These are phyloP conservation scores for Talaromyces funiculosus DNA, from an alignment of 2,329 filamentous ascomycete species.

Conservation along the genomic window DNA sequence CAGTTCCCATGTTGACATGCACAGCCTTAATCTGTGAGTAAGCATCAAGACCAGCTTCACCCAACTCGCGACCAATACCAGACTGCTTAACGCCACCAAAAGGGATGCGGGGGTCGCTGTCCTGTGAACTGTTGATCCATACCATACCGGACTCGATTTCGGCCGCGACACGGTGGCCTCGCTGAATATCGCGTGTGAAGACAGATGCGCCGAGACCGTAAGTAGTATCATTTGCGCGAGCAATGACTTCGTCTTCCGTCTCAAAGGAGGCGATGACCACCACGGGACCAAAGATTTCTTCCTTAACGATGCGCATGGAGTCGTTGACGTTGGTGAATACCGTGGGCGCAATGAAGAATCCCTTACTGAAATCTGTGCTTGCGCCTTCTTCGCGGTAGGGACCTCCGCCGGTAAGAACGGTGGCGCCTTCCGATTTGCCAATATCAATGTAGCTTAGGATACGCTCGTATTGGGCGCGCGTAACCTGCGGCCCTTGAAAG, in stretches of 20 bases:
- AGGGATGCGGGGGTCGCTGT: conserved; percentile 37
- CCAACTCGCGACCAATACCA: conserved; percentile 47
- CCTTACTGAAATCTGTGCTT: conserved; percentile 35
- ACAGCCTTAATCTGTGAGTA: conserved; percentile 38
- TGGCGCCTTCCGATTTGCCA: conserved; percentile 39
- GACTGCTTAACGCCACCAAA: conserved; percentile 44
- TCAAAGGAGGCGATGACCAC: conserved; percentile 37
- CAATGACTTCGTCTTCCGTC: conserved; percentile 35
- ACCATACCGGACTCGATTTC: conserved; percentile 45
- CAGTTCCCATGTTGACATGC: conserved; percentile 37
- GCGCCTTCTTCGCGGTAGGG: conserved; percentile 26
- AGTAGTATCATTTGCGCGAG: conserved; percentile 35
- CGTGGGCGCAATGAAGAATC: conserved; percentile 38
- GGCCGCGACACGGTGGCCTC: conserved; percentile 37
- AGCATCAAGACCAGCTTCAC: conserved; percentile 37
- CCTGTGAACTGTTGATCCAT: conserved; percentile 42
- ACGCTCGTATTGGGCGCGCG: conserved; percentile 40
- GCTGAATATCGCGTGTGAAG: conserved; percentile 39
- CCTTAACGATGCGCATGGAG: conserved; percentile 33
- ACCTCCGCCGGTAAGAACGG: conserved; percentile 33
- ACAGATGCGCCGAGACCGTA: conserved; percentile 41
- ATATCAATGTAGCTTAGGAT: conserved; percentile 40
- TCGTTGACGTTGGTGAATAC: conserved; percentile 33
- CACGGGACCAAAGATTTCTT: conserved; percentile 43
- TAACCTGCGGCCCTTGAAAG: conserved; percentile 43